Evolutionary conservation across 208 protist genomes (phyloP).

Genomic region (Wallacemonas sp.): DNA sequence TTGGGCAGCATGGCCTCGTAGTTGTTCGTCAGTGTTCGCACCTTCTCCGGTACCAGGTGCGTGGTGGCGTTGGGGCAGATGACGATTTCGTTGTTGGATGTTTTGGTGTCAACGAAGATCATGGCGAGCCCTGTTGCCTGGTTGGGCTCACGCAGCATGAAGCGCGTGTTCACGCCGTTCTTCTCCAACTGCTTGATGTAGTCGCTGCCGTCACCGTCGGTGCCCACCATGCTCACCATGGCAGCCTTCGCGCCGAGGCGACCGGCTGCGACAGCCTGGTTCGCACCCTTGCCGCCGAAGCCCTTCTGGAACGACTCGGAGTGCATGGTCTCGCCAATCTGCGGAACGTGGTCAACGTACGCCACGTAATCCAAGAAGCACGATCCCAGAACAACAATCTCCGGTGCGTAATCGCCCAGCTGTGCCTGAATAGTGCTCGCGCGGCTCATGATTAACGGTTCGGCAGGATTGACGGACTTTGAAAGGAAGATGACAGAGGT

Average conservation of each 20-base stretch:
- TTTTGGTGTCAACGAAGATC: constrained; percentile 87
- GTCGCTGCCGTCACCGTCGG: constrained; percentile 80
- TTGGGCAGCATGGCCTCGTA: constrained; percentile 53
- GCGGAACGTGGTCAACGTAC: constrained; percentile 86
- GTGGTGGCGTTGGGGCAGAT: constrained; percentile 90
- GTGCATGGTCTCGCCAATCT: constrained; percentile 92
- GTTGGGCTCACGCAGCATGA: constrained; percentile 49
- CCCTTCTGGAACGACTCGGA: constrained; percentile 80
- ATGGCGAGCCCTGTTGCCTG: constrained; percentile 85
- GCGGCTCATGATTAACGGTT: neutral
- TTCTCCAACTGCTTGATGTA: constrained; percentile 81
- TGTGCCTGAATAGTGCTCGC: constrained; percentile 22
- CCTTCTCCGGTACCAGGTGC: constrained; percentile 48
- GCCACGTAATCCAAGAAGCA: constrained; percentile 92
- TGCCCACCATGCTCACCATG: constrained; percentile 89
- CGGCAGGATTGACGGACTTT: too few species aligned
- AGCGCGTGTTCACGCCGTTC: constrained; percentile 79
- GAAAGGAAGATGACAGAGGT: too few species aligned
- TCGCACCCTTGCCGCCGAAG: constrained; percentile 95
- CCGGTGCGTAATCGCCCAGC: constrained; percentile 30
- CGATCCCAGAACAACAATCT: constrained; percentile 85
- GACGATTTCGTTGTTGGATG: constrained; percentile 91
- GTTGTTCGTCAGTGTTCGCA: constrained; percentile 50
- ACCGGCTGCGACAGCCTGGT: constrained; percentile 87
- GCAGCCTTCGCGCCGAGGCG: constrained; percentile 78